Conservation (phyloP, 164 flowering plant genomes). For the Piper betle region DNA sequence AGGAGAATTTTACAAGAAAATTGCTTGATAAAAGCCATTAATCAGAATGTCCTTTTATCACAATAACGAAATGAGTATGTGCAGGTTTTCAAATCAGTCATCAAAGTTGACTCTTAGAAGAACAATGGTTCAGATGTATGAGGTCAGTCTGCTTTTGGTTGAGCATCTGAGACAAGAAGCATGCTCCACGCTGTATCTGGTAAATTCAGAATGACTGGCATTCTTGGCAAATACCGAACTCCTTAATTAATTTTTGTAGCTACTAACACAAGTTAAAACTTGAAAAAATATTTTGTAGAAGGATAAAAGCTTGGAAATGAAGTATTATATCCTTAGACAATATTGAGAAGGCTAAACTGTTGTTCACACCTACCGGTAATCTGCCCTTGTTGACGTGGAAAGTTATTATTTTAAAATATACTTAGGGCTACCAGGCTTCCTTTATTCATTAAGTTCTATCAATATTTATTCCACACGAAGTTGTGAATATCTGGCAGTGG, state of each 20-base stretch:
- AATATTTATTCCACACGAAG: too few relatives aligned
- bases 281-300: too few relatives aligned
- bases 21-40: conserved; percentile 2
- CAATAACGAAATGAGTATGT: conserved; percentile 21
- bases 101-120: conserved; percentile 33
- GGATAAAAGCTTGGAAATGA: too few relatives aligned
- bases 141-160: conserved; percentile 15
- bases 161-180: conserved; percentile 37
- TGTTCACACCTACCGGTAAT: too few relatives aligned
- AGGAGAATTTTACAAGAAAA: background rate
- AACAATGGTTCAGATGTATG: conserved; percentile 15
- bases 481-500: too few relatives aligned
- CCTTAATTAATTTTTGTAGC: background rate
- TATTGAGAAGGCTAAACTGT: too few relatives aligned
- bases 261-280: too few relatives aligned
- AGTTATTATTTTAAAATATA: too few relatives aligned
- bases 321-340: too few relatives aligned
- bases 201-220: conserved; percentile 56
- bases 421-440: too few relatives aligned
- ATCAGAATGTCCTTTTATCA: conserved; percentile 9
- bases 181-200: conserved; percentile 35
- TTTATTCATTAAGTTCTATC: too few relatives aligned
- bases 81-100: conserved; percentile 40
- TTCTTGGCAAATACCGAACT: conserved; percentile 20
- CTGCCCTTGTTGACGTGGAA: too few relatives aligned